Evolutionary conservation across 2,329 filamentous ascomycete genomes (phyloP).

Genomic region (Epichloe scottii): DNA sequence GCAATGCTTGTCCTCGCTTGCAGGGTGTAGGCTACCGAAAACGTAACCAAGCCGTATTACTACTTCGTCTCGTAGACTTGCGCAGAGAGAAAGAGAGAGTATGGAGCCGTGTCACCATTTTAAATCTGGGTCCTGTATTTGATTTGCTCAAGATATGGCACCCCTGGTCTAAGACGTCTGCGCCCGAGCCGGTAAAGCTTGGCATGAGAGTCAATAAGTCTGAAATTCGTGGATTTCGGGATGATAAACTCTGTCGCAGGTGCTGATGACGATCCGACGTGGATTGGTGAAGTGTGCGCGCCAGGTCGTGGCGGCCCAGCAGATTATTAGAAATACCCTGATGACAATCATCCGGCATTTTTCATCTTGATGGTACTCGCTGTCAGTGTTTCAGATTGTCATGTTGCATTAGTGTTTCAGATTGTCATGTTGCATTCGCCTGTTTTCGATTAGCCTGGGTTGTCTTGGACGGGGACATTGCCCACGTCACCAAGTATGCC

Average conservation of each 20-base stretch:
- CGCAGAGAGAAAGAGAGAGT: not conserved
- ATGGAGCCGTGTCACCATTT: not conserved
- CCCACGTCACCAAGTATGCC: not conserved
- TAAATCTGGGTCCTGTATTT: not conserved
- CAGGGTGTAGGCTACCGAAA: no score
- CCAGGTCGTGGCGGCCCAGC: not conserved
- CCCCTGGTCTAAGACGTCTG: not conserved
- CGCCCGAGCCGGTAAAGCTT: not conserved
- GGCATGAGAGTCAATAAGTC: not conserved
- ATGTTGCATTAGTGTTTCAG: not conserved
- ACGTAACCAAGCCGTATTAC: not conserved
- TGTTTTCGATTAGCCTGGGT: not conserved
- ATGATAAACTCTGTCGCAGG: not conserved
- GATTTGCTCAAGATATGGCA: not conserved
- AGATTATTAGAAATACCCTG: not conserved
- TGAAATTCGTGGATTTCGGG: not conserved
- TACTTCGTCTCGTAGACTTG: not conserved
- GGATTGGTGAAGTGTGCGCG: not conserved
- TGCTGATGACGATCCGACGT: not conserved
- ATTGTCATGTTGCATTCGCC: not conserved
- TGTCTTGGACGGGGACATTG: not conserved
- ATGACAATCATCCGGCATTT: not conserved
- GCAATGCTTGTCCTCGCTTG: not conserved
- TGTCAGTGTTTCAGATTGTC: not conserved
- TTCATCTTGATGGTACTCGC: not conserved